A percentile compares a stretch with the other conserved stretches of the same genome.
Conservation (phyloP, 2,329 filamentous ascomycete genomes). For the Trichoderma gracile region DNA sequence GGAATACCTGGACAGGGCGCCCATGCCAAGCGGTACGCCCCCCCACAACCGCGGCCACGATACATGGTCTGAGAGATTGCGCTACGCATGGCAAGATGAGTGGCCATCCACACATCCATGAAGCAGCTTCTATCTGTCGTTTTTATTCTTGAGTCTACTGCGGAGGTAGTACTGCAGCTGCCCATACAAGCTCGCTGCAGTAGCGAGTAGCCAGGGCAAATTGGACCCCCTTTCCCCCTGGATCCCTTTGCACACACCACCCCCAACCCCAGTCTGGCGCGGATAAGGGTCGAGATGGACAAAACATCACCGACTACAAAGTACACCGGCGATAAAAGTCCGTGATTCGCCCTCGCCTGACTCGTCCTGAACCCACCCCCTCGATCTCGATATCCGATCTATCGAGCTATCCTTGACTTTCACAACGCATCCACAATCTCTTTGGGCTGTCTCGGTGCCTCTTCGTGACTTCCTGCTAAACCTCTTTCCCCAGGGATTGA, state of each 20-base stretch:
- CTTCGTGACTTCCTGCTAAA: slow-evolving; percentile 31
- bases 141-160: background rate
- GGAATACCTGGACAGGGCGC: background rate
- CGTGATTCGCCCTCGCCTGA: slow-evolving; percentile 27
- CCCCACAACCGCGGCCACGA: slow-evolving; percentile 16
- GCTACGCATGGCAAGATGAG: background rate
- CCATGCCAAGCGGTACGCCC: slow-evolving; percentile 10
- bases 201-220: slow-evolving; percentile 23
- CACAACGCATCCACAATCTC: slow-evolving; percentile 30
- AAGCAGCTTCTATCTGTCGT: slow-evolving; percentile 1
- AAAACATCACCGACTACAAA: slow-evolving; percentile 34
- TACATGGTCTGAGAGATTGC: slow-evolving; percentile 10
- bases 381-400: slow-evolving; percentile 32
- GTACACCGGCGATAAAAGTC: slow-evolving; percentile 25
- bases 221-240: slow-evolving; percentile 27
- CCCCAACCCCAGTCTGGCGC: slow-evolving; percentile 5
- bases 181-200: slow-evolving; percentile 19
- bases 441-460: slow-evolving; percentile 44
- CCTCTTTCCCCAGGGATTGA: slow-evolving; percentile 39
- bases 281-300: slow-evolving; percentile 29
- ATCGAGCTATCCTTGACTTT: slow-evolving; percentile 35
- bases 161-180: background rate
- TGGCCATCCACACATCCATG: slow-evolving; percentile 15
- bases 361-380: slow-evolving; percentile 5
- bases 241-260: background rate